Conservation (phyloP, 2,329 filamentous ascomycete species). For the Trichoderma gracile region DNA sequence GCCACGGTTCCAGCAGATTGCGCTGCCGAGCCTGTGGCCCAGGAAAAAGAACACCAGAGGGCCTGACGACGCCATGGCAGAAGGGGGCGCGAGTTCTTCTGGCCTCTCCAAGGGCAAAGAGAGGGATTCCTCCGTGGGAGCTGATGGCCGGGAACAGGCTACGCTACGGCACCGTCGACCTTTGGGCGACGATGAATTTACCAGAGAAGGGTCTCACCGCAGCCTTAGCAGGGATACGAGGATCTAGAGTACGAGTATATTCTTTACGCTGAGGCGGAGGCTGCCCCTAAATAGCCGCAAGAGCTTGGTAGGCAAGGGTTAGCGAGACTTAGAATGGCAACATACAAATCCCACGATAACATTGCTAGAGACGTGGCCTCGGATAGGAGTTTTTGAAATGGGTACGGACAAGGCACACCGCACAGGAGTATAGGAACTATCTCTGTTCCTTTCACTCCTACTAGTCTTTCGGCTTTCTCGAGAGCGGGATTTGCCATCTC, state of each 20-base stretch:
- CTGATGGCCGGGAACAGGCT: conserved; percentile 41
- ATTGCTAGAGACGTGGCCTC: background rate
- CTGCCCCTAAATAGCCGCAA: background rate
- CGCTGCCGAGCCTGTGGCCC: conserved; percentile 79
- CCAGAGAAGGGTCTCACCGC: conserved; percentile 52
- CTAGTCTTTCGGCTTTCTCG: background rate
- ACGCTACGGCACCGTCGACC: conserved; percentile 45
- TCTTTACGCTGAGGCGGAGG: background rate
- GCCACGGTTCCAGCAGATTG: conserved; percentile 83
- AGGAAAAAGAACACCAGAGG: conserved; percentile 80
- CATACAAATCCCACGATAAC: conserved; percentile 3
- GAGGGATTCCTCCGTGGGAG: conserved; percentile 49
- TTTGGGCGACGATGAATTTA: conserved; percentile 42
- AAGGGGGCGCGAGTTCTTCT: conserved; percentile 48
- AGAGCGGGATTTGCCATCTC: background rate
- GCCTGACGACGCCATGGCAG: conserved; percentile 59
- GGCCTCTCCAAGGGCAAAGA: conserved; percentile 57
- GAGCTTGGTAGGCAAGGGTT: background rate
- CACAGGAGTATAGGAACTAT: background rate
- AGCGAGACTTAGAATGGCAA: conserved; percentile 3
- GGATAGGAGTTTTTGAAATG: conserved; percentile 4
- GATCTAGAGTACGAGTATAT: background rate
- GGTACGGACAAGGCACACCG: background rate
- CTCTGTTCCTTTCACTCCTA: background rate
- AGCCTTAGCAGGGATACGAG: conserved; percentile 39